Evolutionary conservation across 2,329 filamentous ascomycete genomes (phyloP).

Genomic region (Phialophora macrospora): DNA sequence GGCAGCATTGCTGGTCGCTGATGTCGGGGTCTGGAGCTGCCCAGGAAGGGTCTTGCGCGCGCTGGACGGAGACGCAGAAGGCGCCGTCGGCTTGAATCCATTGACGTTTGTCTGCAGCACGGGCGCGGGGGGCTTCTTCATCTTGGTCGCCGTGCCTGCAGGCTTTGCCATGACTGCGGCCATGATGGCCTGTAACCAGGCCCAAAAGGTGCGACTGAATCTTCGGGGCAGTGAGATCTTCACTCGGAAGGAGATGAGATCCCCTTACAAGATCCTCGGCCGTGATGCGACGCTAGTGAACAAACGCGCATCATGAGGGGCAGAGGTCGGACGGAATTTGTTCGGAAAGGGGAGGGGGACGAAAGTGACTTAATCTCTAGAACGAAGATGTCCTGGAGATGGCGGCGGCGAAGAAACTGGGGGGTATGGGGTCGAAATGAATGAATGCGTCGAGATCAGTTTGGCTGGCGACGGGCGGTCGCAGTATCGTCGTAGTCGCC

Average conservation of each 20-base stretch:
- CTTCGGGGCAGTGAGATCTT: slow-evolving; percentile 4
- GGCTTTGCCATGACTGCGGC: slow-evolving; percentile 37
- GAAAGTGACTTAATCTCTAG: slow-evolving; percentile 11
- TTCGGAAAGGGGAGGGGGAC: slow-evolving; percentile 6
- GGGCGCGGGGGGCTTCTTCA: slow-evolving; percentile 46
- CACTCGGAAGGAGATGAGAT: slow-evolving; percentile 26
- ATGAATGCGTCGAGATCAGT: slow-evolving; percentile 9
- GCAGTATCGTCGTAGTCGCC: slow-evolving; percentile 1
- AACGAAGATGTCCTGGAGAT: neutral
- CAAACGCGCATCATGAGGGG: slow-evolving; percentile 37
- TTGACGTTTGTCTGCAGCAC: slow-evolving; percentile 67
- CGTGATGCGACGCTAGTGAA: slow-evolving; percentile 33
- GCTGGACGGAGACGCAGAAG: slow-evolving; percentile 62
- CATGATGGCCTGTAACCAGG: slow-evolving; percentile 25
- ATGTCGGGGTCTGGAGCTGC: slow-evolving; percentile 32
- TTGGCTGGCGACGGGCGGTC: slow-evolving; percentile 6
- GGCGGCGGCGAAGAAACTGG: slow-evolving; percentile 8
- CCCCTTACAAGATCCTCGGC: slow-evolving; percentile 27
- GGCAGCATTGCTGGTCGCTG: slow-evolving; percentile 47
- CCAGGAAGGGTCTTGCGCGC: slow-evolving; percentile 62
- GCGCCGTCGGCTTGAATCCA: slow-evolving; percentile 61
- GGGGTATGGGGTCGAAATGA: neutral
- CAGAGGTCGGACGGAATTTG: slow-evolving; percentile 17
- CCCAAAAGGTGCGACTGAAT: neutral
- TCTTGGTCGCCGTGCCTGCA: slow-evolving; percentile 36